Percentiles rank a stretch among this genome's conserved stretches.
Evolutionary conservation across 2,329 filamentous ascomycete species (phyloP).

Genomic region (Diaporthe caulivora): DNA sequence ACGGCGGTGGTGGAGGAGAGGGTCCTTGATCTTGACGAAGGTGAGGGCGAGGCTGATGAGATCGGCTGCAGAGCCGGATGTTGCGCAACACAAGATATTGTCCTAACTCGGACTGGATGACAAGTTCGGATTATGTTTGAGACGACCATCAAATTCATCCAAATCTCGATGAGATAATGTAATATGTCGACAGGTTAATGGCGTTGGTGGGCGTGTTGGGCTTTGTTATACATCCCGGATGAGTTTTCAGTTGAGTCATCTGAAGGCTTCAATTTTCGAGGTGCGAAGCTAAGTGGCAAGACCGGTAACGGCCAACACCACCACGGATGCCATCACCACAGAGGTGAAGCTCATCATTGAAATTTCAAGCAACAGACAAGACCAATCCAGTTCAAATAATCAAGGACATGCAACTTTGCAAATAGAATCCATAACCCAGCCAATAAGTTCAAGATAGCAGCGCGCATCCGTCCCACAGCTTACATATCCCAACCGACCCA

Average conservation of each 20-base stretch:
- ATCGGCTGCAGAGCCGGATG: slow-evolving; percentile 1
- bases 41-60: slow-evolving; percentile 32
- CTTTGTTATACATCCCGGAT: slow-evolving; percentile 8
- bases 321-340: not conserved
- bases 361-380: not conserved
- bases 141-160: not conserved
- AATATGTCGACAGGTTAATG: not conserved
- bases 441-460: not conserved
- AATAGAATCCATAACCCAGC: not conserved
- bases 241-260: slow-evolving; percentile 38
- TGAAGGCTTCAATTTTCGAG: slow-evolving; percentile 31
- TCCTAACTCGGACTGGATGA: not conserved
- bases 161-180: not conserved
- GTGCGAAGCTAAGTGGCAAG: slow-evolving; percentile 24
- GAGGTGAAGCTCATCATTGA: not conserved
- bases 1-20: slow-evolving; percentile 25
- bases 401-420: not conserved
- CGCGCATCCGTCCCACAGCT: slow-evolving; percentile 13
- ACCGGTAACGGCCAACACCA: not conserved
- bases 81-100: not conserved
- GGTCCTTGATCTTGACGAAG: slow-evolving; percentile 7
- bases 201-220: not conserved
- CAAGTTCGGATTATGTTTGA: not conserved
- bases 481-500: not conserved
- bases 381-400: not conserved